A percentile compares a stretch with the other conserved stretches of the same genome.
Evolutionary conservation across 129 eudicot species (phyloP).

Genomic region (Oenanthe sinensis): DNA sequence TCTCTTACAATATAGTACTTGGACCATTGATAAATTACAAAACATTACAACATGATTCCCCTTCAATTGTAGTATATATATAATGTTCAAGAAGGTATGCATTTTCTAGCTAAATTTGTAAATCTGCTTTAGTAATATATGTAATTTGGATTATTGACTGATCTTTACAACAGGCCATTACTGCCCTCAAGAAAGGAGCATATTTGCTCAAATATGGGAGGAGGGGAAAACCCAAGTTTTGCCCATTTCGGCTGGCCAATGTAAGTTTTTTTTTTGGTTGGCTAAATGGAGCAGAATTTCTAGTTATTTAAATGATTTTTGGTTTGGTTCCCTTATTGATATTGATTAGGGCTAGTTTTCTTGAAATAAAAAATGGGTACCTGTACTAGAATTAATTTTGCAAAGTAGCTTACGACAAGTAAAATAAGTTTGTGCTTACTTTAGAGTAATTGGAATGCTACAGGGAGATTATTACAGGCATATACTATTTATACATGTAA

Average conservation of each 20-base stretch:
- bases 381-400: background rate
- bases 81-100: background rate
- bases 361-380: background rate
- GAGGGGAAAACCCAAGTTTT: constrained; percentile 89
- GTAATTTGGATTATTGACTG: constrained; percentile 21
- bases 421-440: background rate
- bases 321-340: no score
- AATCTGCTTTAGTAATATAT: background rate
- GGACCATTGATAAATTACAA: background rate
- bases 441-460: background rate
- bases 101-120: background rate
- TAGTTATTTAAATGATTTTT: background rate
- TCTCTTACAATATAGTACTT: background rate
- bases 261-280: constrained; percentile 33
- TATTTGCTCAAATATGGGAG: constrained; percentile 89
- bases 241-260: constrained; percentile 92
- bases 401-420: background rate
- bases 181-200: constrained; percentile 96
- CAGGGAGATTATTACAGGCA: background rate
- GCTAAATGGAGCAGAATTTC: background rate
- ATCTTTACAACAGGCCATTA: constrained; percentile 72
- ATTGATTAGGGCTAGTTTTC: no score
- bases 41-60: background rate
- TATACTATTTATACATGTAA: background rate
- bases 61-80: background rate